phyloP scores from a whole-genome alignment of 2,329 filamentous ascomycete species.

The Chaetomium globosum region DNA sequence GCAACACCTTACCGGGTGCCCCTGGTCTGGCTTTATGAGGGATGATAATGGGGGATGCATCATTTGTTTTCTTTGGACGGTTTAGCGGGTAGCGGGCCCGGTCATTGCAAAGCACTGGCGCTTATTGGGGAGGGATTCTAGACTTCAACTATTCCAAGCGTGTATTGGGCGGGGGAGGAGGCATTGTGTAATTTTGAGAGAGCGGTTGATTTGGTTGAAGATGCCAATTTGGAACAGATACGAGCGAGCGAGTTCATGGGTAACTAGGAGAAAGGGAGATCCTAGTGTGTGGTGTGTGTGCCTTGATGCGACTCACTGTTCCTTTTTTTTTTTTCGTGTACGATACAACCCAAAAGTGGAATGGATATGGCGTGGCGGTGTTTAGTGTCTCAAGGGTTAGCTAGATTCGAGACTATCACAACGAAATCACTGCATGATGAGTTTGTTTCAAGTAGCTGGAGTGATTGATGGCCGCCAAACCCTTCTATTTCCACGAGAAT shows the following conservation, averaged over 20 bases:
- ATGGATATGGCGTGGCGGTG: not conserved
- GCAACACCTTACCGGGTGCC: not conserved
- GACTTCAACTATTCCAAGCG: not conserved
- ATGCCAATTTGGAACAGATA: not conserved
- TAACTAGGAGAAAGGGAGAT: not conserved
- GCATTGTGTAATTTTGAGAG: constrained; percentile 1
- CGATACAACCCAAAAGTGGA: not conserved
- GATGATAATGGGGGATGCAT: constrained; percentile 16
- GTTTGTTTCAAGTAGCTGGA: not conserved
- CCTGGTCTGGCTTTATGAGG: constrained; percentile 20
- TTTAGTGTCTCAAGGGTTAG: not conserved
- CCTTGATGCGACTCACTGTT: not conserved
- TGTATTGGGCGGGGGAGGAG: not conserved
- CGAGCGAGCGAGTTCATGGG: not conserved
- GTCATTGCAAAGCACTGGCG: constrained; percentile 17
- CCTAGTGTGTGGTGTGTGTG: not conserved
- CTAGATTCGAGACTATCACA: not conserved
- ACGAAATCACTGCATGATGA: constrained; percentile 3
- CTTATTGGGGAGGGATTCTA: constrained; percentile 1
- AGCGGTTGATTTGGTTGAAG: not conserved
- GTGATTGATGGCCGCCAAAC: not conserved
- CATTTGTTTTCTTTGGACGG: not conserved
- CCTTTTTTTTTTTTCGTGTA: not conserved
- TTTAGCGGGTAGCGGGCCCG: not conserved
- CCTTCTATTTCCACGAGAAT: not conserved